phyloP scores from a whole-genome alignment of 306 rosid genomes.

The Geum urbanum region DNA sequence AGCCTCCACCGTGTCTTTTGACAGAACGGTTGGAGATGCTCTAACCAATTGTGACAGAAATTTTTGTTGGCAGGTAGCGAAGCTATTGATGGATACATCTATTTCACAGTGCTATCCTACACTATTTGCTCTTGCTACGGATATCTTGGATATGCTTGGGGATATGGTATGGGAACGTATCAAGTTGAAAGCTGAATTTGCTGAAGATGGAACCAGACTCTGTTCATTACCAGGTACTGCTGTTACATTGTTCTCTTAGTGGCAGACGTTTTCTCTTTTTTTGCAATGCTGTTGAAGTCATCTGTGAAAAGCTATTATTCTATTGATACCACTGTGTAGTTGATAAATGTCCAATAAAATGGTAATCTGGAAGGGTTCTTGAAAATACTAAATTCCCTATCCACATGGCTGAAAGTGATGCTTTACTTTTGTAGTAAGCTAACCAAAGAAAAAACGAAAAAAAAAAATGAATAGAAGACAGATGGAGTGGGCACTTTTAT shows the following conservation, averaged over 20 bases:
- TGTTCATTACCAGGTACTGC: slow-evolving; percentile 62
- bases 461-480: background rate
- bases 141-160: slow-evolving; percentile 90
- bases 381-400: background rate
- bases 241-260: slow-evolving; percentile 14
- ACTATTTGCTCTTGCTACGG: slow-evolving; percentile 78
- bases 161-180: slow-evolving; percentile 93
- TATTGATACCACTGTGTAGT: slow-evolving; percentile 3
- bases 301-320: background rate
- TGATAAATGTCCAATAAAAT: background rate
- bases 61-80: slow-evolving; percentile 69
- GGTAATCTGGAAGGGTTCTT: background rate
- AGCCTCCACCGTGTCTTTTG: too few relatives aligned
- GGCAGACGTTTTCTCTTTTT: slow-evolving; percentile 14
- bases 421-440: background rate
- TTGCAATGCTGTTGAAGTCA: slow-evolving; percentile 4
- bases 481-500: background rate
- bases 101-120: slow-evolving; percentile 81
- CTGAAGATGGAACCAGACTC: slow-evolving; percentile 59
- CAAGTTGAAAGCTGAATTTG: slow-evolving; percentile 72
- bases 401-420: background rate
- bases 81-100: slow-evolving; percentile 90
- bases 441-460: background rate
- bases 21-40: too few relatives aligned
- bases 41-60: background rate